phyloP scores from a whole-genome alignment of 139 green algal genomes.

The Bryopsis sp. region DNA sequence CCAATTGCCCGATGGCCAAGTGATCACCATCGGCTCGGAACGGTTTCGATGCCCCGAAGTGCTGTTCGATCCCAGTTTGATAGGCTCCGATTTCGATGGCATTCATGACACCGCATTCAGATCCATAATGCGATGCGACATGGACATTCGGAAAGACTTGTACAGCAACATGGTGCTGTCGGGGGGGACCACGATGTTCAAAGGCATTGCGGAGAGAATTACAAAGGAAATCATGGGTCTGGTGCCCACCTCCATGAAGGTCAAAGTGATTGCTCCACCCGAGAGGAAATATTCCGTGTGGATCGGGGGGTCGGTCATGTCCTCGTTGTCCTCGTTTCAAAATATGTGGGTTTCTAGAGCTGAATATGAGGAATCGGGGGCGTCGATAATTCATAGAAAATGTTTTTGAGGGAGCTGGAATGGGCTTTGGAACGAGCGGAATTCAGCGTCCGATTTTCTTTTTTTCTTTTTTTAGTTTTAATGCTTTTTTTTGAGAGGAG shows the following conservation, averaged over 20 bases:
- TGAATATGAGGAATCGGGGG: constrained; percentile 89
- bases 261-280: constrained; percentile 56
- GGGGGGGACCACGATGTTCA: constrained; percentile 95
- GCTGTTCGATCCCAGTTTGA: constrained; percentile 86
- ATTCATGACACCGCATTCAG: constrained; percentile 97
- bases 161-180: constrained; percentile 94
- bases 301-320: constrained; percentile 91
- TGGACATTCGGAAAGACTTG: constrained; percentile 96
- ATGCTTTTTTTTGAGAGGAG: too few species aligned
- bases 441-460: too few species aligned
- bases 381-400: constrained; percentile 94
- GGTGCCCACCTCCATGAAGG: constrained; percentile 65
- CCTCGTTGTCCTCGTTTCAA: constrained; percentile 83
- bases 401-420: too few species aligned
- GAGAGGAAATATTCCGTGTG: constrained; percentile 90
- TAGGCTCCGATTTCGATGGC: constrained; percentile 82
- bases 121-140: constrained; percentile 98
- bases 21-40: constrained; percentile 94
- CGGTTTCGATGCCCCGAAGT: constrained; percentile 95
- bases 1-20: constrained; percentile 73
- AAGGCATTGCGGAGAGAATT: constrained; percentile 71
- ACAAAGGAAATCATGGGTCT: constrained; percentile 72
- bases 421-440: too few species aligned
- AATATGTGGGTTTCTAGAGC: constrained; percentile 71
- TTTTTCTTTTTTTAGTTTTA: too few species aligned